Conservation (phyloP, 2,329 filamentous ascomycete genomes). For the Ophiostoma sp. region DNA sequence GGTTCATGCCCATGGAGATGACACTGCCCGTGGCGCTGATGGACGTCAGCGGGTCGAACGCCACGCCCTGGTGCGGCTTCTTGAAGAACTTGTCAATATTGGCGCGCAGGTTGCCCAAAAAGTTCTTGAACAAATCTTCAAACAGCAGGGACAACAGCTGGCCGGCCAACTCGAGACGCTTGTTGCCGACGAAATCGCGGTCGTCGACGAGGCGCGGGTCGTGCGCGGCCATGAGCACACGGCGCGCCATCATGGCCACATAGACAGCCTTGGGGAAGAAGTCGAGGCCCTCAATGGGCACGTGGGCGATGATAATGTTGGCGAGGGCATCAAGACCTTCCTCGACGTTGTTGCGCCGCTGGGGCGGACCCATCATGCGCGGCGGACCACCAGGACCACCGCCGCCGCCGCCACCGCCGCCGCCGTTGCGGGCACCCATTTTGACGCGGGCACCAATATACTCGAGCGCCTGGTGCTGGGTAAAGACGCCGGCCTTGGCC, state of each 20-base stretch:
- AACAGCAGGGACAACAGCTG: constrained; percentile 92
- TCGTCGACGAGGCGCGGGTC: constrained; percentile 91
- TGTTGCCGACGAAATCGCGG: constrained; percentile 97
- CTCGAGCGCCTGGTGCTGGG: constrained; percentile 92
- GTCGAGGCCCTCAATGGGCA: constrained; percentile 86
- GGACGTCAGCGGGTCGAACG: constrained; percentile 83
- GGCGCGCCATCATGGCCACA: constrained; percentile 94
- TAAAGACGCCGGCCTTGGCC: constrained; percentile 78
- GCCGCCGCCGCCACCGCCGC: constrained; percentile 26
- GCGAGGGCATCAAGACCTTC: constrained; percentile 91
- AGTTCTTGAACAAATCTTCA: constrained; percentile 97
- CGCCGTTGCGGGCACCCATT: constrained; percentile 68
- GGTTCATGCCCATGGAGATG: constrained; percentile 91
- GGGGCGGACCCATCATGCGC: constrained; percentile 53
- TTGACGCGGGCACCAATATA: constrained; percentile 86
- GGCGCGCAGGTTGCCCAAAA: constrained; percentile 83
- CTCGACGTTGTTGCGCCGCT: constrained; percentile 77
- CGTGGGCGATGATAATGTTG: constrained; percentile 91
- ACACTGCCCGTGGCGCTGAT: constrained; percentile 81
- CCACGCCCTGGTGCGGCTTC: constrained; percentile 84
- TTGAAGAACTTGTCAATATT: constrained; percentile 95
- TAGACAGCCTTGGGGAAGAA: constrained; percentile 98
- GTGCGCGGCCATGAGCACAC: constrained; percentile 90
- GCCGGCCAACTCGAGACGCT: constrained; percentile 89
- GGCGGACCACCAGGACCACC: constrained; percentile 38